Evolutionary conservation across 2,329 filamentous ascomycete genomes (phyloP).

Genomic region (Claviceps spartinae): DNA sequence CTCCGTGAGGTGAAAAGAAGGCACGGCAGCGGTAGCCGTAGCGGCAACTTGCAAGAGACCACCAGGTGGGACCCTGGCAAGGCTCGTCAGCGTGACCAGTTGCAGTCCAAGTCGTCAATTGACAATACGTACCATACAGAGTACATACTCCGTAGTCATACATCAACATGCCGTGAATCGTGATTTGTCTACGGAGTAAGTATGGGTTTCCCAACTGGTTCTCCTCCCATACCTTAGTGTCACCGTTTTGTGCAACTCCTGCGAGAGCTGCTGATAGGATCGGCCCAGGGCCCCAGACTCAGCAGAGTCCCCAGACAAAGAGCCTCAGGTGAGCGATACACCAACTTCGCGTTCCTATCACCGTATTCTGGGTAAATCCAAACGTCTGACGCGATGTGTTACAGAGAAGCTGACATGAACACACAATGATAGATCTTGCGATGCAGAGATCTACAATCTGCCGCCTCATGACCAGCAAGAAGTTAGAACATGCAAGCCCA

Average conservation of each 20-base stretch:
- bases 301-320: background rate
- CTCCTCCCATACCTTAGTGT: background rate
- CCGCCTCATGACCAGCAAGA: background rate
- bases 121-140: too few species aligned
- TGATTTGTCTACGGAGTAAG: too few species aligned
- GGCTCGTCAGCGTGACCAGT: too few species aligned
- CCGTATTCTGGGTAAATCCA: background rate
- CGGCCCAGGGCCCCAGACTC: too few species aligned
- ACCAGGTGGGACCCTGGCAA: too few species aligned
- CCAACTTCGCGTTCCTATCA: background rate
- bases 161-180: too few species aligned
- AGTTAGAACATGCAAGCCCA: background rate
- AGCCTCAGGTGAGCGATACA: constrained; percentile 1
- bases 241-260: background rate
- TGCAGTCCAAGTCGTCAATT: too few species aligned
- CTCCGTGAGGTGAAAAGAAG: too few species aligned
- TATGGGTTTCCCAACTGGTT: too few species aligned
- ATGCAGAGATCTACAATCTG: background rate
- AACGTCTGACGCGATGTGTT: background rate
- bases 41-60: too few species aligned
- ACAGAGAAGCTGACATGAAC: background rate
- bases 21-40: too few species aligned
- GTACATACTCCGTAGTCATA: too few species aligned
- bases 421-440: background rate
- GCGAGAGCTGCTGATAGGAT: background rate